These are phyloP conservation scores for Verticillium zaregamsianum DNA, from an alignment of 2,329 filamentous ascomycete species.

Conservation along the genomic window DNA sequence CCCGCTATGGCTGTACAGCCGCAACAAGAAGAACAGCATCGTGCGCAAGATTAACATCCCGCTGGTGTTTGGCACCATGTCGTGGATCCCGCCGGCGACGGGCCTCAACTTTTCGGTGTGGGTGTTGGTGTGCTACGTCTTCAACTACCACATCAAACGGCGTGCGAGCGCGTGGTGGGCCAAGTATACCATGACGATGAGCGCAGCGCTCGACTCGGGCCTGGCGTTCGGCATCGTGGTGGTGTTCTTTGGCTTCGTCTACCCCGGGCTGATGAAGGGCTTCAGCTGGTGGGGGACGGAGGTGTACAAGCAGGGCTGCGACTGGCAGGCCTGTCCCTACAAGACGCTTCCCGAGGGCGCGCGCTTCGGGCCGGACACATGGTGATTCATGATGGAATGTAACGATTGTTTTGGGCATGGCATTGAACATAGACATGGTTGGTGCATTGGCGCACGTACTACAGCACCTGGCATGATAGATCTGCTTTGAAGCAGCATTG, in stretches of 20 bases:
- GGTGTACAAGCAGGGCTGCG: slow-evolving; percentile 77
- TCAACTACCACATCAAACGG: slow-evolving; percentile 72
- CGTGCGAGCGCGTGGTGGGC: slow-evolving; percentile 76
- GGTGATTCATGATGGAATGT: slow-evolving; percentile 32
- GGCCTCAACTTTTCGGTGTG: slow-evolving; percentile 87
- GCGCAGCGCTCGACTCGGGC: slow-evolving; percentile 77
- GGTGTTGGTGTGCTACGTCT: slow-evolving; percentile 79
- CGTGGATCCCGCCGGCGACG: slow-evolving; percentile 83
- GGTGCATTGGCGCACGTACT: neutral
- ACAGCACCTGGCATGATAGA: neutral
- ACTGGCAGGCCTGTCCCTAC: slow-evolving; percentile 78
- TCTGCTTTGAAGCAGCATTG: neutral
- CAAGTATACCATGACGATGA: slow-evolving; percentile 88
- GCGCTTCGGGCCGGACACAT: slow-evolving; percentile 61
- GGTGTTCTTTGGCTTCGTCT: slow-evolving; percentile 84
- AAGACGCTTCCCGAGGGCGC: slow-evolving; percentile 57
- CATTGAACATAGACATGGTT: neutral
- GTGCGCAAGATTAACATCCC: slow-evolving; percentile 77
- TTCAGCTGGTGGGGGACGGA: slow-evolving; percentile 90
- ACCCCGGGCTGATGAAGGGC: slow-evolving; percentile 66
- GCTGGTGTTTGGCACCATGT: slow-evolving; percentile 76
- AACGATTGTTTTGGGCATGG: neutral
- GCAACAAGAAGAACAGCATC: slow-evolving; percentile 55
- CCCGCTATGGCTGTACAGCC: slow-evolving; percentile 67
- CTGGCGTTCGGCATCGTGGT: slow-evolving; percentile 78